Conservation (phyloP, 2,329 filamentous ascomycete genomes). For the Epichloe typhina region DNA sequence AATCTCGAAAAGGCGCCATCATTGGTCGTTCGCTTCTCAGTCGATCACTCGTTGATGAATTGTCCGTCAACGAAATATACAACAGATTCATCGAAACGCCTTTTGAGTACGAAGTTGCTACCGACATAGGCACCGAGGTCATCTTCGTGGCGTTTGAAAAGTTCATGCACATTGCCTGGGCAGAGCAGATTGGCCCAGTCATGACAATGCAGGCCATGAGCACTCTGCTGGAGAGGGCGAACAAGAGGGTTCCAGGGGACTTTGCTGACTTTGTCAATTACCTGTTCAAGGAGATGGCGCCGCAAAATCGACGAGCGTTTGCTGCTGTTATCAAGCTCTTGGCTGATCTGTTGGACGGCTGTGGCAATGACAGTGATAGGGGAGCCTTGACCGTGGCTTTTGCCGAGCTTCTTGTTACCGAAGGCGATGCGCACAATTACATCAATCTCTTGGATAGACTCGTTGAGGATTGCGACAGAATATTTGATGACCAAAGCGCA, state of each 20-base stretch:
- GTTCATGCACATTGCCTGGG: slow-evolving; percentile 79
- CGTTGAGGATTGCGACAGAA: slow-evolving; percentile 75
- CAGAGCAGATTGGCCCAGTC: slow-evolving; percentile 73
- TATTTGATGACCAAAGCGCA: slow-evolving; percentile 57
- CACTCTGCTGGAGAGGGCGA: slow-evolving; percentile 56
- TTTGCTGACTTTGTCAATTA: slow-evolving; percentile 58
- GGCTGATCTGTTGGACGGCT: slow-evolving; percentile 77
- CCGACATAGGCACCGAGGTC: slow-evolving; percentile 67
- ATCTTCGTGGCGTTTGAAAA: slow-evolving; percentile 91
- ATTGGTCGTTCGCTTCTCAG: slow-evolving; percentile 64
- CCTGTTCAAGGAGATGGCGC: slow-evolving; percentile 52
- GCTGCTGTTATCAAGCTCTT: slow-evolving; percentile 74
- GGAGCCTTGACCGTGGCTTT: slow-evolving; percentile 82
- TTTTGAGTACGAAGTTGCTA: slow-evolving; percentile 59
- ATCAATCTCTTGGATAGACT: slow-evolving; percentile 81
- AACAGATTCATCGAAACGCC: slow-evolving; percentile 78
- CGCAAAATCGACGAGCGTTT: slow-evolving; percentile 64
- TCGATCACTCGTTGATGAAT: slow-evolving; percentile 57
- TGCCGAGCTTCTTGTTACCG: slow-evolving; percentile 69
- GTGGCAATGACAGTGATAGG: slow-evolving; percentile 79
- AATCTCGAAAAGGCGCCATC: slow-evolving; percentile 77
- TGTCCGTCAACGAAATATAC: slow-evolving; percentile 79
- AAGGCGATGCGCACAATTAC: slow-evolving; percentile 66
- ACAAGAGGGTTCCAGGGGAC: slow-evolving; percentile 56
- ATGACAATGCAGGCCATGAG: slow-evolving; percentile 60